phyloP scores from a whole-genome alignment of 2,329 filamentous ascomycete species.

The Fusarium sp. region DNA sequence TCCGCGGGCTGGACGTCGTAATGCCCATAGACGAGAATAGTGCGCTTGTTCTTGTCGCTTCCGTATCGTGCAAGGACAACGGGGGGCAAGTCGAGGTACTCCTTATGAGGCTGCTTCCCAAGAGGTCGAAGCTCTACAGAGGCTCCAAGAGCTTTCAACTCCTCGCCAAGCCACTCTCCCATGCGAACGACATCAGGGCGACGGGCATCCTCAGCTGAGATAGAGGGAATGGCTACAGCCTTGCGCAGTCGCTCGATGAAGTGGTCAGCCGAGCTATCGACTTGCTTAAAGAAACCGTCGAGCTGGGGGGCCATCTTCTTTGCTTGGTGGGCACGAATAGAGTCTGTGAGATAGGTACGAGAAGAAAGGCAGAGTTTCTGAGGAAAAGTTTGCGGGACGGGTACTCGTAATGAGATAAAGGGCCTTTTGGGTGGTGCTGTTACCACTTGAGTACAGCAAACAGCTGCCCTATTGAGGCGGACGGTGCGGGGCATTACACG shows the following conservation, averaged over 20 bases:
- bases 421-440: constrained; percentile 41
- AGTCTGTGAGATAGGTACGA: constrained; percentile 64
- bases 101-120: constrained; percentile 91
- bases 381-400: constrained; percentile 33
- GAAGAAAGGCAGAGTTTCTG: constrained; percentile 31
- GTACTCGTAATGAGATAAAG: constrained; percentile 40
- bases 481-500: constrained; percentile 61
- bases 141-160: constrained; percentile 87
- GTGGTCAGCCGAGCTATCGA: constrained; percentile 79
- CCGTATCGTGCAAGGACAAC: constrained; percentile 94
- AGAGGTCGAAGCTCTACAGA: constrained; percentile 87
- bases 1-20: constrained; percentile 98
- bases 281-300: constrained; percentile 92
- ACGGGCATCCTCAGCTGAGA: constrained; percentile 90
- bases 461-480: constrained; percentile 49
- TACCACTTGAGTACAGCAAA: constrained; percentile 42
- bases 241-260: constrained; percentile 92
- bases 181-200: constrained; percentile 95
- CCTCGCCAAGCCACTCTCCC: constrained; percentile 88
- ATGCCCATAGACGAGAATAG: constrained; percentile 96
- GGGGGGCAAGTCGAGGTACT: constrained; percentile 90
- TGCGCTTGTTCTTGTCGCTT: constrained; percentile 90
- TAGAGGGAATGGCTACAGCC: constrained; percentile 95
- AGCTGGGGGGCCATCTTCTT: constrained; percentile 90
- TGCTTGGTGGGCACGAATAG: constrained; percentile 68